phyloP scores from a whole-genome alignment of 371 early-diverging fungal species.

The Mortierella sp. region DNA sequence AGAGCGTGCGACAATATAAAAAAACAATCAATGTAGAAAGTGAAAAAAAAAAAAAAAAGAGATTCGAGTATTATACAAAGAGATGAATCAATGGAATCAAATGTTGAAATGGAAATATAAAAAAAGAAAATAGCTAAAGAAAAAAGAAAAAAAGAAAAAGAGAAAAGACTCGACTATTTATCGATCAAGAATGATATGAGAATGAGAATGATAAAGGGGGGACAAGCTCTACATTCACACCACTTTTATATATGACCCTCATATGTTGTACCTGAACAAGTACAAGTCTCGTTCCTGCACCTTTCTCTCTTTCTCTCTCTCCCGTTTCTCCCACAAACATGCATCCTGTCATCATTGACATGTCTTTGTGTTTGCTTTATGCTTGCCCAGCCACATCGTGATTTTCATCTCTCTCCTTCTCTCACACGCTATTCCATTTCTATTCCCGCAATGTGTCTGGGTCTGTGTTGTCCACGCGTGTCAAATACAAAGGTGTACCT shows the following conservation, averaged over 20 bases:
- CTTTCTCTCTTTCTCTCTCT: neutral
- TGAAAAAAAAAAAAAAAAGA: conserved; percentile 7
- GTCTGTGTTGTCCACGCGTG: too few relatives aligned
- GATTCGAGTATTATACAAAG: neutral
- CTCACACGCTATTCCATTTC: neutral
- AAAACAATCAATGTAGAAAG: conserved; percentile 6
- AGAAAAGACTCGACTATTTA: too few relatives aligned
- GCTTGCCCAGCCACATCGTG: neutral
- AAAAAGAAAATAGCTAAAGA: conserved; percentile 14
- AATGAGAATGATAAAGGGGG: conserved; percentile 16
- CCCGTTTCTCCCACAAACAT: neutral
- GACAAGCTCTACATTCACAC: neutral
- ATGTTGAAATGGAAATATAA: conserved; percentile 19
- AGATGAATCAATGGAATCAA: neutral
- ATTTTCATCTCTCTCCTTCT: neutral
- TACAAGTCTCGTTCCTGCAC: too few relatives aligned
- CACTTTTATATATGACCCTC: too few relatives aligned
- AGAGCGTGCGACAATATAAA: neutral
- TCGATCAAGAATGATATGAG: too few relatives aligned
- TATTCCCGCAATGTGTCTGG: neutral
- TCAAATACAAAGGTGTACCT: too few relatives aligned
- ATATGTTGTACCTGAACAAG: too few relatives aligned
- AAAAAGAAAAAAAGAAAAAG: neutral
- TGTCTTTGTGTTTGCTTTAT: too few relatives aligned
- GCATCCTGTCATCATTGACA: conserved; percentile 8